Conservation (phyloP, 1,284 basidiomycete species). For the Heterobasidion parviporum region DNA sequence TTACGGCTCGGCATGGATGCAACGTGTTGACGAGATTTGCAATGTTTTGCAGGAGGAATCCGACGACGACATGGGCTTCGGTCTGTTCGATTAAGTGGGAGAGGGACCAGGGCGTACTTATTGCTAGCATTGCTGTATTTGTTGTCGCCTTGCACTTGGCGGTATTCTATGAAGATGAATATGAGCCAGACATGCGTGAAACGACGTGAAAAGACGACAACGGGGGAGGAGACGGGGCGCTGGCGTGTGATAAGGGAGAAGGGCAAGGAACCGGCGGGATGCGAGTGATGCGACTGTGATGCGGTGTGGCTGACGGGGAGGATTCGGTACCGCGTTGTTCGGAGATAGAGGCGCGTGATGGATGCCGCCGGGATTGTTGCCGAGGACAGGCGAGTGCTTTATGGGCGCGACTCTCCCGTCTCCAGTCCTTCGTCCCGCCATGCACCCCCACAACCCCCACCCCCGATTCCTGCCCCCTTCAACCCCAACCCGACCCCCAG, state of each 20-base stretch:
- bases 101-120: no score
- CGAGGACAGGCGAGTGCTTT: background rate
- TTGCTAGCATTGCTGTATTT: background rate
- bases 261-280: background rate
- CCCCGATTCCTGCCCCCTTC: no score
- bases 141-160: background rate
- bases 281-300: background rate
- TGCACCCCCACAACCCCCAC: no score
- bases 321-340: slow-evolving; percentile 2
- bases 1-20: background rate
- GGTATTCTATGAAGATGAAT: no score
- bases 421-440: no score
- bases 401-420: background rate
- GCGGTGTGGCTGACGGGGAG: background rate
- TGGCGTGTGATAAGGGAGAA: no score
- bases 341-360: slow-evolving; percentile 3
- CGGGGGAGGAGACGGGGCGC: no score
- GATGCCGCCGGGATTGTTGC: no score
- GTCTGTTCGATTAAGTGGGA: slow-evolving; percentile 79
- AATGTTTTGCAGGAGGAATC: slow-evolving; percentile 61
- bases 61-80: slow-evolving; percentile 91
- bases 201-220: no score
- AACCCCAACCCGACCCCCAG: background rate
- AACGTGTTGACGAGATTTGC: slow-evolving; percentile 7
- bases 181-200: no score